Evolutionary conservation across 768 basidiomycete genomes (phyloP).

Genomic region (Leccinellum rugosiceps): DNA sequence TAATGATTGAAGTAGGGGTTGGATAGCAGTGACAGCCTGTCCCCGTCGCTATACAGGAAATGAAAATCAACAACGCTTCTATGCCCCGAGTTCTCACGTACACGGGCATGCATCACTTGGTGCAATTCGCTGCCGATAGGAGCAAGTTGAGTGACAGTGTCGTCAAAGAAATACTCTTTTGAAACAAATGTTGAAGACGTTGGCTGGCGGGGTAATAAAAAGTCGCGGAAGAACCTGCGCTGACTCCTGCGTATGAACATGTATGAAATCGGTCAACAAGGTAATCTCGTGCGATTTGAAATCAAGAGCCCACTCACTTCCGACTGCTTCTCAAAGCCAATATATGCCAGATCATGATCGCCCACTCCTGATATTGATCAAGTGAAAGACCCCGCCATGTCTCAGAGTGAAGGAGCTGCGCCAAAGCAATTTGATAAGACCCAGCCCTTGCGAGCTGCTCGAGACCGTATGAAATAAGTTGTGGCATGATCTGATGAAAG

Average conservation of each 20-base stretch:
- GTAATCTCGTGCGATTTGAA: background rate
- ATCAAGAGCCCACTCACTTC: conserved; percentile 43
- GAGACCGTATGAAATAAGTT: conserved; percentile 11
- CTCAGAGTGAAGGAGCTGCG: conserved; percentile 60
- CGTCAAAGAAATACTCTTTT: conserved; percentile 55
- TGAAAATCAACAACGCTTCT: conserved; percentile 2
- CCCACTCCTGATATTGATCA: conserved; percentile 70
- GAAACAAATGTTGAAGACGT: conserved; percentile 47
- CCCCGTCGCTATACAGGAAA: conserved; percentile 49
- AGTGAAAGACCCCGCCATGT: conserved; percentile 68
- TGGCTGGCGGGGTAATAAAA: conserved; percentile 59
- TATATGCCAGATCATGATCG: conserved; percentile 74
- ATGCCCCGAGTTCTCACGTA: conserved; percentile 28
- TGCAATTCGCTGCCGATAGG: conserved; percentile 42
- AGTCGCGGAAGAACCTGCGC: conserved; percentile 60
- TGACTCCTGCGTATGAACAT: conserved; percentile 46
- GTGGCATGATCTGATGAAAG: conserved; percentile 1
- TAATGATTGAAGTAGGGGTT: conserved; percentile 64
- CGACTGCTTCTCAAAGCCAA: conserved; percentile 65
- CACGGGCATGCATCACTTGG: conserved; percentile 40
- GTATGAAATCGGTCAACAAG: conserved; percentile 11
- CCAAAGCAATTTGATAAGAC: conserved; percentile 56
- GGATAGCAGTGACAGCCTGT: conserved; percentile 59
- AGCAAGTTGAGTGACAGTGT: conserved; percentile 29
- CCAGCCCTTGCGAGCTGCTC: conserved; percentile 68